These are phyloP conservation scores for Pisolithus orientalis DNA, from an alignment of 768 basidiomycete species.

Conservation along the genomic window DNA sequence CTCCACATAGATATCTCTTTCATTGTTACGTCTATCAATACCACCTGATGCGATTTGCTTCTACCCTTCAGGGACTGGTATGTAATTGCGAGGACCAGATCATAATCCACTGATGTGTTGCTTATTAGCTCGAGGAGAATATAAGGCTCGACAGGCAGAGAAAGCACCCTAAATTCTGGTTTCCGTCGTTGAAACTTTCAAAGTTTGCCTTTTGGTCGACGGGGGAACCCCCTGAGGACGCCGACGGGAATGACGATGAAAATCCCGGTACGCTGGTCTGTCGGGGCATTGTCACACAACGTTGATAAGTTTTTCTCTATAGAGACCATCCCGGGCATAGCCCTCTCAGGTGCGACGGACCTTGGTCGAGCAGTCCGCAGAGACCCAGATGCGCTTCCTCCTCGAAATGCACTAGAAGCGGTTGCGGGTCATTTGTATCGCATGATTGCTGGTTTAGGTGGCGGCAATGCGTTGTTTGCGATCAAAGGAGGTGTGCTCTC, in stretches of 20 bases:
- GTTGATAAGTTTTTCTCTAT: background rate
- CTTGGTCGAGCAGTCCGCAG: constrained; percentile 51
- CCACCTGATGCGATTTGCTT: constrained; percentile 37
- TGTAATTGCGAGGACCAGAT: constrained; percentile 3
- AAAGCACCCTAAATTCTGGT: constrained; percentile 45
- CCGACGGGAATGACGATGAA: constrained; percentile 55
- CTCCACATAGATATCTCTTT: constrained; percentile 66
- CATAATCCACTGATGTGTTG: background rate
- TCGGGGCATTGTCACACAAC: no score
- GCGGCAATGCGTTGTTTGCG: constrained; percentile 63
- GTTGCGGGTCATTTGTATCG: constrained; percentile 42
- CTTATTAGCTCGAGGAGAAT: constrained; percentile 49
- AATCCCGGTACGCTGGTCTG: constrained; percentile 43
- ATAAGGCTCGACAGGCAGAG: constrained; percentile 48
- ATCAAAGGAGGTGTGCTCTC: constrained; percentile 66
- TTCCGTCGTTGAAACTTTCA: constrained; percentile 34
- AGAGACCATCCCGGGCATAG: constrained; percentile 56
- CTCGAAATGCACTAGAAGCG: constrained; percentile 50
- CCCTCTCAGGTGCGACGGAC: constrained; percentile 37
- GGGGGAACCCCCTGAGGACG: constrained; percentile 40
- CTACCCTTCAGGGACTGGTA: constrained; percentile 30
- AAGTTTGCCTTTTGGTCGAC: constrained; percentile 36
- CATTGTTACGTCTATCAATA: constrained; percentile 70
- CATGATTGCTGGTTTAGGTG: constrained; percentile 32
- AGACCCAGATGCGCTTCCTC: constrained; percentile 73